Evolutionary conservation across 2,329 filamentous ascomycete species (phyloP).

Genomic region (Gyromitra esculenta): DNA sequence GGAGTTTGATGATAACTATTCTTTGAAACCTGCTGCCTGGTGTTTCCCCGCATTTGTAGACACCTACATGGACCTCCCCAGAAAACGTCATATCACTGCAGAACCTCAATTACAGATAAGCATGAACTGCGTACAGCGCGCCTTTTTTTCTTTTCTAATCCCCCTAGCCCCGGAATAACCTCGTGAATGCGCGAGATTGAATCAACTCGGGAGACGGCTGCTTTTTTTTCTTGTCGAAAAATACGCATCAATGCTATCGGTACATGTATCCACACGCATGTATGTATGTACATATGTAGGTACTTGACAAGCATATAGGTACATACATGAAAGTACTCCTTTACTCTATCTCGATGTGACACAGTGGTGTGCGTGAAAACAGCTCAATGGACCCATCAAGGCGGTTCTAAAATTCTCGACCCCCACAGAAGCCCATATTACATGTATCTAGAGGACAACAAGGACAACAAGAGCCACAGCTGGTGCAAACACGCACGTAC

Average conservation of each 20-base stretch:
- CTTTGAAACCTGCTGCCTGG: constrained; percentile 34
- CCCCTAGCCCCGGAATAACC: constrained; percentile 28
- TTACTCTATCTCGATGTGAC: constrained; percentile 12
- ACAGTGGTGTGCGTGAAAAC: constrained; percentile 22
- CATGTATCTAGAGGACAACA: neutral
- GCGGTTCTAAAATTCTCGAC: constrained; percentile 3
- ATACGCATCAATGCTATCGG: constrained; percentile 24
- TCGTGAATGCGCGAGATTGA: constrained; percentile 24
- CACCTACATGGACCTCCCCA: neutral
- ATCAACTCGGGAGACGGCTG: constrained; percentile 7
- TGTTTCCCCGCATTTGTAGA: constrained; percentile 42
- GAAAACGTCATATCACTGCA: constrained; percentile 34
- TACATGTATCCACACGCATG: constrained; percentile 5
- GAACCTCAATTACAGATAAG: constrained; percentile 29
- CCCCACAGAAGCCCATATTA: constrained; percentile 17
- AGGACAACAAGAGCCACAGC: neutral
- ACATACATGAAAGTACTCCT: constrained; percentile 9
- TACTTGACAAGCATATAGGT: constrained; percentile 9
- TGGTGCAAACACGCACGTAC: neutral
- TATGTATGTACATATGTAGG: neutral
- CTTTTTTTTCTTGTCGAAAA: neutral
- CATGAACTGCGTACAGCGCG: constrained; percentile 19
- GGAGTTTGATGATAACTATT: constrained; percentile 14
- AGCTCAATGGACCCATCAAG: constrained; percentile 26
- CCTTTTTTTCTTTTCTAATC: constrained; percentile 12